Evolutionary conservation across 2,329 filamentous ascomycete genomes (phyloP).

Genomic region (Aspergillus chevalieri): DNA sequence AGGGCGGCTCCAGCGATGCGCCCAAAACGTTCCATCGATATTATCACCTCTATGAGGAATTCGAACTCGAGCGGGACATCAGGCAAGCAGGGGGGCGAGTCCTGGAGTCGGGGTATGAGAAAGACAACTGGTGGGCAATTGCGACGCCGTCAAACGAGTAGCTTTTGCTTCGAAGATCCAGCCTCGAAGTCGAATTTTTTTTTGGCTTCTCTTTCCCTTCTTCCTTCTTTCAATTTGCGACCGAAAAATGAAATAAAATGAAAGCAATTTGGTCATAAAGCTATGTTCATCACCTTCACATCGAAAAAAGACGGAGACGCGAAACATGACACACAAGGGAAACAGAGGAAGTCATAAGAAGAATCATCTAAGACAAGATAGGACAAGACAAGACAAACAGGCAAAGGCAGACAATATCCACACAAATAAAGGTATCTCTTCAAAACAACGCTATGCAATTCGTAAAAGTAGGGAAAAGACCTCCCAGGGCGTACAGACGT

Average conservation of each 20-base stretch:
- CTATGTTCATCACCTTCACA: background rate
- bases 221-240: slow-evolving; percentile 1
- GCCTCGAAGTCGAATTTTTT: slow-evolving; percentile 16
- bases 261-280: slow-evolving; percentile 5
- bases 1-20: slow-evolving; percentile 18
- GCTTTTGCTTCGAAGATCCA: slow-evolving; percentile 22
- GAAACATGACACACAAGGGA: slow-evolving; percentile 6
- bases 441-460: slow-evolving; percentile 35
- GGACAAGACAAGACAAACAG: background rate
- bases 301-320: slow-evolving; percentile 9
- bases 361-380: slow-evolving; percentile 19
- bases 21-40: slow-evolving; percentile 71
- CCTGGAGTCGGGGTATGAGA: slow-evolving; percentile 80
- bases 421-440: slow-evolving; percentile 29
- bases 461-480: slow-evolving; percentile 22
- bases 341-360: slow-evolving; percentile 8
- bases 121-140: slow-evolving; percentile 97
- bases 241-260: slow-evolving; percentile 8
- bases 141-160: slow-evolving; percentile 30
- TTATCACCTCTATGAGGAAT: slow-evolving; percentile 84
- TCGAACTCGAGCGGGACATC: slow-evolving; percentile 80
- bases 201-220: slow-evolving; percentile 1
- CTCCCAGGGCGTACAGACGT: slow-evolving; percentile 17
- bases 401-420: slow-evolving; percentile 14
- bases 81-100: slow-evolving; percentile 66